These are phyloP conservation scores for Stemphylium beticola DNA, from an alignment of 2,329 filamentous ascomycete genomes.

Conservation along the genomic window DNA sequence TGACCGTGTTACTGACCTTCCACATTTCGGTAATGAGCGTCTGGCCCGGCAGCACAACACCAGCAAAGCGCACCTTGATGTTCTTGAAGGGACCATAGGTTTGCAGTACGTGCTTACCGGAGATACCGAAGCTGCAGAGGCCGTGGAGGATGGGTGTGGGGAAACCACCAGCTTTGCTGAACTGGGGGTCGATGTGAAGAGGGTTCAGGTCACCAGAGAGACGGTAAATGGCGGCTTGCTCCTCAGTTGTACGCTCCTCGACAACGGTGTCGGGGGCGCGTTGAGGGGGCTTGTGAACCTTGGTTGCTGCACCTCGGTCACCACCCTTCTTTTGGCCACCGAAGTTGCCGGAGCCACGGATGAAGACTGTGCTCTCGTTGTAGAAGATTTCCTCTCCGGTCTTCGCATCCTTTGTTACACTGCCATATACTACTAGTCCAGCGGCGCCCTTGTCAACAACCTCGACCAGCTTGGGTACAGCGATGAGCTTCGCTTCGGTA, in stretches of 20 bases:
- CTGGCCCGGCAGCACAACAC: slow-evolving; percentile 84
- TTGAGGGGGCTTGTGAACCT: slow-evolving; percentile 77
- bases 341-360: slow-evolving; percentile 89
- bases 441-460: slow-evolving; percentile 95
- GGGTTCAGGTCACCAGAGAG: slow-evolving; percentile 96
- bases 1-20: slow-evolving; percentile 78
- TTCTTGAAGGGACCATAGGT: slow-evolving; percentile 85
- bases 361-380: slow-evolving; percentile 93
- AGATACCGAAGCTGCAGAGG: slow-evolving; percentile 92
- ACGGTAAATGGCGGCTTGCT: slow-evolving; percentile 92
- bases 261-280: slow-evolving; percentile 80
- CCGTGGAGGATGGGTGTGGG: slow-evolving; percentile 93
- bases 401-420: slow-evolving; percentile 81
- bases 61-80: slow-evolving; percentile 90
- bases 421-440: slow-evolving; percentile 79
- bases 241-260: slow-evolving; percentile 84
- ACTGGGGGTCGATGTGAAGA: slow-evolving; percentile 91
- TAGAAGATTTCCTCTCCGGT: slow-evolving; percentile 94
- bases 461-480: slow-evolving; percentile 82
- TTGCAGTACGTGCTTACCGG: slow-evolving; percentile 87
- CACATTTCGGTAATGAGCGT: slow-evolving; percentile 93
- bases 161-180: slow-evolving; percentile 95
- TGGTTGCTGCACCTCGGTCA: slow-evolving; percentile 81
- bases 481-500: slow-evolving; percentile 77
- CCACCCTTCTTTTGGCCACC: slow-evolving; percentile 78